Conservation (phyloP, 2,329 filamentous ascomycete genomes). For the Hymenoscyphus fraxineus region DNA sequence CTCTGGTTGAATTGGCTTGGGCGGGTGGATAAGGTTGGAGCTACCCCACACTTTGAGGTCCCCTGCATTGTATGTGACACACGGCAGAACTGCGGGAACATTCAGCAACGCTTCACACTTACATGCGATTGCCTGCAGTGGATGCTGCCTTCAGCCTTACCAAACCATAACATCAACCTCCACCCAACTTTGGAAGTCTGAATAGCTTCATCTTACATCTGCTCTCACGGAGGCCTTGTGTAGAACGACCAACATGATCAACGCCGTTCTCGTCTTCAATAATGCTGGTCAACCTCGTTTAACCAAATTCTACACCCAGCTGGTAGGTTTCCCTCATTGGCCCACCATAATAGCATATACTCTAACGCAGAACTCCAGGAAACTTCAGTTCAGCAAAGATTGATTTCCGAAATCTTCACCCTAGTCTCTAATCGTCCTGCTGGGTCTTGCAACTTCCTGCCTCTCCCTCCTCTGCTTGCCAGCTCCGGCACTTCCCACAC, state of each 20-base stretch:
- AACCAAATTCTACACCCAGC: slow-evolving; percentile 97
- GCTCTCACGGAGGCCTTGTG: not conserved
- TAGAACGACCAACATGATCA: slow-evolving; percentile 68
- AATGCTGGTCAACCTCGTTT: slow-evolving; percentile 94
- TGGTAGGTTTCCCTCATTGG: slow-evolving; percentile 51
- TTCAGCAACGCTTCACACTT: too few relatives aligned
- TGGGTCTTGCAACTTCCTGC: slow-evolving; percentile 97
- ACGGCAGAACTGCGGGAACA: too few relatives aligned
- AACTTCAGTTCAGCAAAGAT: slow-evolving; percentile 91
- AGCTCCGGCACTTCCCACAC: slow-evolving; percentile 65
- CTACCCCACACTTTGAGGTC: not conserved
- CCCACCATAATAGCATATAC: not conserved
- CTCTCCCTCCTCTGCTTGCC: slow-evolving; percentile 64
- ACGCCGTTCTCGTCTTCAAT: slow-evolving; percentile 97
- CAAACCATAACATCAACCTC: not conserved
- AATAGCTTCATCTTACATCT: not conserved
- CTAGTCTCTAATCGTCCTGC: slow-evolving; percentile 87
- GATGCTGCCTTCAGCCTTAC: slow-evolving; percentile 17
- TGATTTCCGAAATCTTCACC: slow-evolving; percentile 95
- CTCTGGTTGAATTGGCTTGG: slow-evolving; percentile 14
- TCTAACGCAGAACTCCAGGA: slow-evolving; percentile 55
- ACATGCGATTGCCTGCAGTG: too few relatives aligned
- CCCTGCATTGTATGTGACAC: not conserved
- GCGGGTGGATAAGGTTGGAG: too few relatives aligned
- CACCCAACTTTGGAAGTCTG: not conserved